A percentile compares a stretch with the other conserved stretches of the same genome.
phyloP scores from a whole-genome alignment of 148 eudicot genomes.

The Rhododendron kiyosumense region DNA sequence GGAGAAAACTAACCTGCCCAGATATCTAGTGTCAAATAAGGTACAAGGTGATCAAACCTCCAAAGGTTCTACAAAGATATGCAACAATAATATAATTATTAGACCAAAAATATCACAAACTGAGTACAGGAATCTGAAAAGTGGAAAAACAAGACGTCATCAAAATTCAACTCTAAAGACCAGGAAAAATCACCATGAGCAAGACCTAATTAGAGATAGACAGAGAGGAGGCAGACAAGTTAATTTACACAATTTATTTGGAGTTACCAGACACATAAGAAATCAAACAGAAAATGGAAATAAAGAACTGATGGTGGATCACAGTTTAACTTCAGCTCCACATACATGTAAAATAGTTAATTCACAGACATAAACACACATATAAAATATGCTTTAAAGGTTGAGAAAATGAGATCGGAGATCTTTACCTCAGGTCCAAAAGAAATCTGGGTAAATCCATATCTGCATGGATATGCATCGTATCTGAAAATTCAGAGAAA shows the following conservation, averaged over 20 bases:
- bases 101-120: neutral
- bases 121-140: neutral
- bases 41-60: constrained; percentile 10
- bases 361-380: neutral
- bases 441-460: neutral
- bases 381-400: neutral
- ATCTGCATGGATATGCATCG: neutral
- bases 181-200: neutral
- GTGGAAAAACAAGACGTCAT: neutral
- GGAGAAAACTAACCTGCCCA: constrained; percentile 13
- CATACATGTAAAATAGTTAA: neutral
- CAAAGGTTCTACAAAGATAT: constrained; percentile 21
- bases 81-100: constrained; percentile 7
- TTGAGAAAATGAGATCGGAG: neutral
- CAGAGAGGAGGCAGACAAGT: neutral
- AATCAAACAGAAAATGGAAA: neutral
- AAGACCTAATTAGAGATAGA: neutral
- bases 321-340: neutral
- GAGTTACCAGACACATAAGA: neutral
- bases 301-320: neutral
- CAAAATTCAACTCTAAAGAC: neutral
- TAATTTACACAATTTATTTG: neutral
- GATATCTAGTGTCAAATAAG: neutral
- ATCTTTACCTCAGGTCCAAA: constrained; percentile 3
- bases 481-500: neutral